Evolutionary conservation across 192 early-diverging fungal genomes (phyloP).

Genomic region (Coemansia sp.): DNA sequence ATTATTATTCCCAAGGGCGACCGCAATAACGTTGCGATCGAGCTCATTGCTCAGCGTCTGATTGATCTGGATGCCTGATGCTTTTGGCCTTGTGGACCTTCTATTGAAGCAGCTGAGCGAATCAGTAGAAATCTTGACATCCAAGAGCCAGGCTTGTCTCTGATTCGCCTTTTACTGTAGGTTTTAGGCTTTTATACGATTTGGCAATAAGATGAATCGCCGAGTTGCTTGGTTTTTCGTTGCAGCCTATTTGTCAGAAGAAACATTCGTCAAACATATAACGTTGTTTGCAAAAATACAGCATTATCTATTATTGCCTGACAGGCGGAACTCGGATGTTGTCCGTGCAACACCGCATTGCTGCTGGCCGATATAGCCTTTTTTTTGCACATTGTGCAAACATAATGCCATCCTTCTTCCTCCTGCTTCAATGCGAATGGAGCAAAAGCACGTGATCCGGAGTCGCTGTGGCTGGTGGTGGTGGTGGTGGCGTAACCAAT

Average conservation of each 20-base stretch:
- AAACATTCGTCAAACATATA: too few relatives aligned
- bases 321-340: too few relatives aligned
- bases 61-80: conserved; percentile 34
- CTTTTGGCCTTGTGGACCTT: not conserved
- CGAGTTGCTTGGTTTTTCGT: too few relatives aligned
- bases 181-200: not conserved
- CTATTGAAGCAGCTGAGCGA: too few relatives aligned
- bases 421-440: not conserved
- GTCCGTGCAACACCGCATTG: too few relatives aligned
- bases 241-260: too few relatives aligned
- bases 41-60: conserved; percentile 62
- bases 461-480: not conserved
- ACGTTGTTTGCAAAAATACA: too few relatives aligned
- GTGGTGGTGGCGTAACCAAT: not conserved
- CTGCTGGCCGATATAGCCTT: too few relatives aligned
- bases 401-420: too few relatives aligned
- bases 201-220: not conserved
- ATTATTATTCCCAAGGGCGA: conserved; percentile 72
- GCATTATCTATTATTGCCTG: too few relatives aligned
- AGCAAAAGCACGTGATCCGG: not conserved
- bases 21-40: conserved; percentile 63
- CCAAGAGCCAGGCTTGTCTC: not conserved
- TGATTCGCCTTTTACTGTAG: not conserved
- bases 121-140: too few relatives aligned
- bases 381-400: too few relatives aligned